A percentile compares a stretch with the other conserved stretches of the same genome.
These are phyloP conservation scores for Mastigamoeba balamuthi DNA, from an alignment of 78 protist species.

Conservation along the genomic window DNA sequence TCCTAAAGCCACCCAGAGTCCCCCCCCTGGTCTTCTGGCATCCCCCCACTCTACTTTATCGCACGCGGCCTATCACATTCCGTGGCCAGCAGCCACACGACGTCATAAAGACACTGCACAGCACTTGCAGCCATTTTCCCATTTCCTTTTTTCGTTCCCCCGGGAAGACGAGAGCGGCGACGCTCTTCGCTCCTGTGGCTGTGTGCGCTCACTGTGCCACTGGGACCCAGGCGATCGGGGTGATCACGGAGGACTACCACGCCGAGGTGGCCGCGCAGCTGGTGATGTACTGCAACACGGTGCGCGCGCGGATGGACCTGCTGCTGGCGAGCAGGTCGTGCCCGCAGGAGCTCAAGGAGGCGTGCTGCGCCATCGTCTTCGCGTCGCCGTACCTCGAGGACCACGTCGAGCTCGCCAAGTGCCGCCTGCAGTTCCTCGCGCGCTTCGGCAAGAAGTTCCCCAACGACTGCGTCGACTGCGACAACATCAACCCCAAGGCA, in stretches of 20 bases:
- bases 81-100: no score
- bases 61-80: no score
- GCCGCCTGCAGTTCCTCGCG: constrained; percentile 37
- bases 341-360: constrained; percentile 43
- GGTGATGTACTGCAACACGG: constrained; percentile 22
- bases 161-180: no score
- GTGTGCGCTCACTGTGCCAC: no score
- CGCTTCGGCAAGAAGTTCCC: constrained; percentile 46
- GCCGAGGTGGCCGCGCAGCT: constrained; percentile 36
- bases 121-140: no score
- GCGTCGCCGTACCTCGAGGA: constrained; percentile 50
- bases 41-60: background rate
- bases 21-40: background rate
- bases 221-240: constrained; percentile 5
- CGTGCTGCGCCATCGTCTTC: constrained; percentile 36
- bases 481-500: constrained; percentile 41
- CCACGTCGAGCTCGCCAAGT: constrained; percentile 32
- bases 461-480: constrained; percentile 39
- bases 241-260: constrained; percentile 42
- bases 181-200: no score
- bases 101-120: no score
- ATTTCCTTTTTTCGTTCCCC: no score
- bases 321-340: background rate
- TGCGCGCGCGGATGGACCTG: background rate
- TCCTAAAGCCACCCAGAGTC: background rate